Conservation (phyloP, 768 basidiomycete genomes). For the Fomitopsis pulvina region DNA sequence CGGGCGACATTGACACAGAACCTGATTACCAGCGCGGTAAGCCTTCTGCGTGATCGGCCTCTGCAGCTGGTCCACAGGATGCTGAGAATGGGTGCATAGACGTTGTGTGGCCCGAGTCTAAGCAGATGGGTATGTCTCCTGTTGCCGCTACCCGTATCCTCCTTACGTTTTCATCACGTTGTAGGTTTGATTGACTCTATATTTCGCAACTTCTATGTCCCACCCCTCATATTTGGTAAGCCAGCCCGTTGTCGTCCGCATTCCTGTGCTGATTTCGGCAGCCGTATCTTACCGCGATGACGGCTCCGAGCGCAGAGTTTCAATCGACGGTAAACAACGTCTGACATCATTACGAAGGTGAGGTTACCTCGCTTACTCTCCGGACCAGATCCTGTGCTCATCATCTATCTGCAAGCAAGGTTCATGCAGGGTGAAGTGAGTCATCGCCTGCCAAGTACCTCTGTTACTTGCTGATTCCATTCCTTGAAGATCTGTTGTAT, state of each 20-base stretch:
- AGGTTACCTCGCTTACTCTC: slow-evolving; percentile 15
- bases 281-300: slow-evolving; percentile 50
- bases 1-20: slow-evolving; percentile 60
- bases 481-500: slow-evolving; percentile 47
- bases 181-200: slow-evolving; percentile 67
- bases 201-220: slow-evolving; percentile 74
- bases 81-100: slow-evolving; percentile 31
- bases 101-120: slow-evolving; percentile 73
- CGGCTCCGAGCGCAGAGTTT: slow-evolving; percentile 58
- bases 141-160: not conserved
- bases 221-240: slow-evolving; percentile 73
- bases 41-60: slow-evolving; percentile 4
- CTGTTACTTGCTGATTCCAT: not conserved
- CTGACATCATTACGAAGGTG: slow-evolving; percentile 68
- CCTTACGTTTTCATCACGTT: not conserved
- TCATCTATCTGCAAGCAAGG: slow-evolving; percentile 22
- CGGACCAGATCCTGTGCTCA: not conserved
- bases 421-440: slow-evolving; percentile 56
- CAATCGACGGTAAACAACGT: slow-evolving; percentile 80
- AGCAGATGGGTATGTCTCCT: slow-evolving; percentile 44
- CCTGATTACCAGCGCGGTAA: slow-evolving; percentile 76
- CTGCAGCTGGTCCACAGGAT: not conserved
- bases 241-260: not conserved
- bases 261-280: slow-evolving; percentile 9
- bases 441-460: not conserved